phyloP scores from a whole-genome alignment of 345 rosid genomes.

The Eucalyptus sp. region DNA sequence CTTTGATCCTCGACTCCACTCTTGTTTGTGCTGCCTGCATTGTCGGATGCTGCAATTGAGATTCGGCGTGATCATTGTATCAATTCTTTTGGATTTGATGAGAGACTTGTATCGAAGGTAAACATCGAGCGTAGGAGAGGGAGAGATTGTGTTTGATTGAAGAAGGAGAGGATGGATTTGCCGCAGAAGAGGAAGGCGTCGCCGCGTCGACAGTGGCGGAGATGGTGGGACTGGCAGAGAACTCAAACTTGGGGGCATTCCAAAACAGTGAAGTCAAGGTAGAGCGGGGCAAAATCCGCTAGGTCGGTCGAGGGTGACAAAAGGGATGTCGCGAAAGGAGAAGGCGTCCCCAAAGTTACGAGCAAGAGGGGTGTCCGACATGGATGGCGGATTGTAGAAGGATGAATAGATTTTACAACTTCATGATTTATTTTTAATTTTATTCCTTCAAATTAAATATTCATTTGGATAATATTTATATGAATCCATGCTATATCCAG shows the following conservation, averaged over 20 bases:
- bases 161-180: neutral
- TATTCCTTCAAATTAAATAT: neutral
- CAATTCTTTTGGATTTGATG: neutral
- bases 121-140: neutral
- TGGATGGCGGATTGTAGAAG: neutral
- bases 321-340: neutral
- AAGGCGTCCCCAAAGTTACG: neutral
- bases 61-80: neutral
- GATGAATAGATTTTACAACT: neutral
- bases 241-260: neutral
- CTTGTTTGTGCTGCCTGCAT: no score
- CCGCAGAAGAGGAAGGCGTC: neutral
- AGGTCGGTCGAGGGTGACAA: neutral
- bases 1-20: no score
- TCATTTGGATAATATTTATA: neutral
- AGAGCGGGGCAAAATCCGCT: accelerated
- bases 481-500: neutral
- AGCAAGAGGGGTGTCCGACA: neutral
- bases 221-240: neutral
- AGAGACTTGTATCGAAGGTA: neutral
- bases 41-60: neutral
- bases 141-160: neutral
- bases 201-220: neutral
- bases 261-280: neutral
- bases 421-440: neutral